Base-by-base conservation (phyloP, 305 asterid species). In the Solanum aculeatissimum region DNA sequence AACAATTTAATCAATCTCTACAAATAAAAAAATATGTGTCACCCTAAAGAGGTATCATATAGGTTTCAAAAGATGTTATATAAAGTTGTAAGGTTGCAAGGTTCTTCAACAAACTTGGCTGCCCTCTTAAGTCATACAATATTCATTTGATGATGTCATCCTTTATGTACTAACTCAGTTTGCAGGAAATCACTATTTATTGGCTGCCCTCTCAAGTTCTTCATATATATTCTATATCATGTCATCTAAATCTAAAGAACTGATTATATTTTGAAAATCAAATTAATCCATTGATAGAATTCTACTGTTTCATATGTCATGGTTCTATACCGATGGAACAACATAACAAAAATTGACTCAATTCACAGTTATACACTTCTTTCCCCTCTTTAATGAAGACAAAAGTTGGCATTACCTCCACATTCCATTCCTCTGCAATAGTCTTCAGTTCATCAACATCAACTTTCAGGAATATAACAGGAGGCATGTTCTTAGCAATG, bases 401-500 rank as follows among this genome's bases (percentile, higher is more conserved):
- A 35, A 93, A 92, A 1, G 96, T 92, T 0, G 95, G 96, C 96
- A 93, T 93, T 2, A 95, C 94, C 86, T 93, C 90, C 43, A 92
- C 90, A 1, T 9, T n/a, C 80, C 12, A 89, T 29, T 93, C 94
- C 86, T 87, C 66, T 1, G 94, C 83, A 70, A 93, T 87, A 18
- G 49, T 3, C 97, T 89, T 80, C 19, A 95, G 90, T 74, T 95
- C 99, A 80, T 96, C 98, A 4, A 96, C 96, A 74, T 96, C 99
- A 47, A 96, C 98, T 92, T 96, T 96, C 85, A 96, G 89, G 89
- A 95, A 94, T 2, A 91, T 84, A 53, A 89, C 92, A 58, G 91
- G 71, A 32, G 95, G 62, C 2, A 55, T 21, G 86, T 89, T 92
- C 89, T 91, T 95, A 65, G 99, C 98, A 18, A 92, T 32, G 18